Percentiles rank a stretch among this genome's conserved stretches.
These are phyloP conservation scores for Fusarium sp. DNA, from an alignment of 2,329 filamentous ascomycete species.

Conservation along the genomic window DNA sequence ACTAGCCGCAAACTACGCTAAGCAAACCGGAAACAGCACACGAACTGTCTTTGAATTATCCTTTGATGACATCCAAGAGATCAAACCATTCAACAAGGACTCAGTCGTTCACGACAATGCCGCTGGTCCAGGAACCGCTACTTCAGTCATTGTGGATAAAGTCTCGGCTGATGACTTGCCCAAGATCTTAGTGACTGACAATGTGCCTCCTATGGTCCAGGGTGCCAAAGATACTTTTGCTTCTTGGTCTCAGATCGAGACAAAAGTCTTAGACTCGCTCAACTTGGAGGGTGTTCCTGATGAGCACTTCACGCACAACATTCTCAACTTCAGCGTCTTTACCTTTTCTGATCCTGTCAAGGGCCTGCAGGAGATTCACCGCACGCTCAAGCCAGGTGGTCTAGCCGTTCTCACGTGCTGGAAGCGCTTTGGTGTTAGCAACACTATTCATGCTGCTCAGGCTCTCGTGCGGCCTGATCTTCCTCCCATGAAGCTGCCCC, in stretches of 20 bases:
- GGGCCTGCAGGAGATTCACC: slow-evolving; percentile 50
- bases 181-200: slow-evolving; percentile 39
- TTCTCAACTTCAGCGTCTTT: slow-evolving; percentile 54
- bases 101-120: slow-evolving; percentile 54
- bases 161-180: slow-evolving; percentile 12
- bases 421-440: slow-evolving; percentile 46
- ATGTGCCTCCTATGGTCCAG: slow-evolving; percentile 37
- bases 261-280: slow-evolving; percentile 41
- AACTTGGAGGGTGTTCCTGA: slow-evolving; percentile 40
- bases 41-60: slow-evolving; percentile 41
- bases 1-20: slow-evolving; percentile 48
- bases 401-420: slow-evolving; percentile 47
- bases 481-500: slow-evolving; percentile 45
- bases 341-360: slow-evolving; percentile 45
- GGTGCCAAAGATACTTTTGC: slow-evolving; percentile 35
- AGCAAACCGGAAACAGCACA: slow-evolving; percentile 52
- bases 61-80: slow-evolving; percentile 35
- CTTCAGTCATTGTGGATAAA: slow-evolving; percentile 45
- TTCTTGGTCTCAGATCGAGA: slow-evolving; percentile 12
- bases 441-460: slow-evolving; percentile 51
- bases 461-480: slow-evolving; percentile 48
- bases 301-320: slow-evolving; percentile 46
- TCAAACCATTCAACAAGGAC: slow-evolving; percentile 38
- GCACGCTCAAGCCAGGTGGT: slow-evolving; percentile 51
- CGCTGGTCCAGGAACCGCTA: slow-evolving; percentile 53